Percentiles rank a stretch among this genome's conserved stretches.
These are phyloP conservation scores for Balakata baccata DNA, from an alignment of 345 rosid species.

Conservation along the genomic window DNA sequence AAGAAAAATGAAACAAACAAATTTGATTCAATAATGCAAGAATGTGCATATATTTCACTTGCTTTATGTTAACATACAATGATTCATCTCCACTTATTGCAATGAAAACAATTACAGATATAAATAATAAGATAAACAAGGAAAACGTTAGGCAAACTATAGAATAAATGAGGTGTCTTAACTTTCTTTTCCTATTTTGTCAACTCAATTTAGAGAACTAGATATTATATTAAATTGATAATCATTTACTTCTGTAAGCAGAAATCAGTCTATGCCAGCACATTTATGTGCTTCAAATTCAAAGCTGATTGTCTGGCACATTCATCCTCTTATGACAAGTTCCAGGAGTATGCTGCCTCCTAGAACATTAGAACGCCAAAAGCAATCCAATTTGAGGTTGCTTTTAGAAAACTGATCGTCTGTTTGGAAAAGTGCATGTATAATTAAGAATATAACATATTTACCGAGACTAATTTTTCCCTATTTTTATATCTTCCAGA, in stretches of 20 bases:
- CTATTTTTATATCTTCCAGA: background rate
- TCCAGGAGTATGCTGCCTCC: too few relatives aligned
- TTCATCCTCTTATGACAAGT: too few relatives aligned
- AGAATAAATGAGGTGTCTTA: background rate
- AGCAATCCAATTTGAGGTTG: background rate
- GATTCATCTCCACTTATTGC: too few relatives aligned
- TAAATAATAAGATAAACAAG: background rate
- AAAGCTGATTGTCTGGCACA: too few relatives aligned
- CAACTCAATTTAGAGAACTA: too few relatives aligned
- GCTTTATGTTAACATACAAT: background rate
- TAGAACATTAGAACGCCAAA: too few relatives aligned
- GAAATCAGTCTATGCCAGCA: too few relatives aligned
- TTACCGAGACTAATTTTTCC: background rate
- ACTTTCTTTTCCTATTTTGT: background rate
- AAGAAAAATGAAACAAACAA: constrained; percentile 9
- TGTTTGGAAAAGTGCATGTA: background rate
- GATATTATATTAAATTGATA: background rate
- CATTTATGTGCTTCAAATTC: too few relatives aligned
- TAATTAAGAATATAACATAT: background rate
- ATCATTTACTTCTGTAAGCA: background rate
- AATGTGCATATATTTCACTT: constrained; percentile 1
- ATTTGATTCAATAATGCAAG: background rate
- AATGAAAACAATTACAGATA: background rate
- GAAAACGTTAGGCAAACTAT: background rate
- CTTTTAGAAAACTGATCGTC: background rate